These are phyloP conservation scores for Entophlyctis helioformis DNA, from an alignment of 192 early-diverging fungal species.

Conservation along the genomic window DNA sequence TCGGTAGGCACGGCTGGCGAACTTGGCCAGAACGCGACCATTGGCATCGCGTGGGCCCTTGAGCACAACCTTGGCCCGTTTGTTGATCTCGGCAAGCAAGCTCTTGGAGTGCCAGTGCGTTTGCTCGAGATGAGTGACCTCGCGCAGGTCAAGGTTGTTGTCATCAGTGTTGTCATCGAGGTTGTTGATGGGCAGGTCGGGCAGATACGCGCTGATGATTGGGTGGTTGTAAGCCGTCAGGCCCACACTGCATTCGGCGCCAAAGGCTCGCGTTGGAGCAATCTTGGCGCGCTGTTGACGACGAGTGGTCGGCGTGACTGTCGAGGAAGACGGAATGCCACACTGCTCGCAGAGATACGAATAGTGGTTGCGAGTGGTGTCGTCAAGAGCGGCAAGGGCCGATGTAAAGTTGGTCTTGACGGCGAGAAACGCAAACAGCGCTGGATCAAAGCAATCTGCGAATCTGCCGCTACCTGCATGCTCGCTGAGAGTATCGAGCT, in stretches of 20 bases:
- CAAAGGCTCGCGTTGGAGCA: neutral
- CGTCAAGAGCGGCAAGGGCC: no score
- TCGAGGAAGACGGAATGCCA: neutral
- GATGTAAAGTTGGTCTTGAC: neutral
- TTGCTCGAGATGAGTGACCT: conserved; percentile 3
- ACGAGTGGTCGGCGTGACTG: neutral
- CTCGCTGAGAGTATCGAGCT: neutral
- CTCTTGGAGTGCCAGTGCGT: conserved; percentile 6
- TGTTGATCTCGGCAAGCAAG: neutral
- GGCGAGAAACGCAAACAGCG: neutral
- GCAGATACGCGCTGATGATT: neutral
- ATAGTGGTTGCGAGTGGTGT: no score
- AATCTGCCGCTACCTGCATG: neutral
- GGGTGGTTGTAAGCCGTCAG: conserved; percentile 6
- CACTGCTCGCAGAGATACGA: neutral
- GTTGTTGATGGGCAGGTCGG: neutral
- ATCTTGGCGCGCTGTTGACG: neutral
- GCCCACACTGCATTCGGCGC: neutral
- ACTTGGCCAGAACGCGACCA: neutral
- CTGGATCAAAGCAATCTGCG: conserved; percentile 3
- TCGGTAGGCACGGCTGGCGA: neutral
- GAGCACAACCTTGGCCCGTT: neutral
- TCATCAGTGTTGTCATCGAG: neutral
- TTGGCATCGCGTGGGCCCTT: neutral
- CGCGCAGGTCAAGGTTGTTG: neutral